Conservation (phyloP, 257 asterid species). For the Gynochthodes officinalis region DNA sequence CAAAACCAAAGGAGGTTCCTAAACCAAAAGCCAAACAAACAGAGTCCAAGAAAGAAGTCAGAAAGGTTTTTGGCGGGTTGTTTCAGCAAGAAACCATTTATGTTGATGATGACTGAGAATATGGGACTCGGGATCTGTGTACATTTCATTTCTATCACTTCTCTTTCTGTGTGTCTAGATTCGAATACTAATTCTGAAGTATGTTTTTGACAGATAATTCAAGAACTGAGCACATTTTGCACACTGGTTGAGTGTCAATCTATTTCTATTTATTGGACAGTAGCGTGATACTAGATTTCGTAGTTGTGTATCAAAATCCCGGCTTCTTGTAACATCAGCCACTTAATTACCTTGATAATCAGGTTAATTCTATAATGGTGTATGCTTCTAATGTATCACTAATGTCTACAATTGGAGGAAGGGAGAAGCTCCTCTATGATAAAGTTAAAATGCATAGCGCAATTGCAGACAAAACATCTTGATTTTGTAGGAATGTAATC, state of each 20-base stretch:
- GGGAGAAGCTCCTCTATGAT: too few species aligned
- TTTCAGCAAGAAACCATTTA: slow-evolving; percentile 95
- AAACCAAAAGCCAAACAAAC: slow-evolving; percentile 44
- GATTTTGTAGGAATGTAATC: too few species aligned
- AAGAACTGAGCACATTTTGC: slow-evolving; percentile 4
- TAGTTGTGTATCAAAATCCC: neutral
- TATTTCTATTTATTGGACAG: neutral
- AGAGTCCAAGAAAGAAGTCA: slow-evolving; percentile 53
- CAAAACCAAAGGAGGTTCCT: slow-evolving; percentile 36
- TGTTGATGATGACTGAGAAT: slow-evolving; percentile 67
- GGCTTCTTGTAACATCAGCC: neutral
- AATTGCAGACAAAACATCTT: too few species aligned
- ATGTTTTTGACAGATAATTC: slow-evolving; percentile 8
- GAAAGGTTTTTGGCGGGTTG: slow-evolving; percentile 83
- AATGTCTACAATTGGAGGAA: too few species aligned
- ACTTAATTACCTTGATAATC: neutral
- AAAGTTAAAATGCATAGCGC: too few species aligned
- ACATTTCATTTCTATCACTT: slow-evolving; percentile 8
- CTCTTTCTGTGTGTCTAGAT: neutral
- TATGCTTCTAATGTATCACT: neutral
- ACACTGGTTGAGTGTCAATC: neutral
- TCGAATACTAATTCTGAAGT: neutral
- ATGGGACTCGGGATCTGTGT: neutral
- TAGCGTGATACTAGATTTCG: neutral
- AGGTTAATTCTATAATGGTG: neutral